Base-by-base conservation (phyloP, 768 basidiomycete species). In the Ramaria sp. region DNA sequence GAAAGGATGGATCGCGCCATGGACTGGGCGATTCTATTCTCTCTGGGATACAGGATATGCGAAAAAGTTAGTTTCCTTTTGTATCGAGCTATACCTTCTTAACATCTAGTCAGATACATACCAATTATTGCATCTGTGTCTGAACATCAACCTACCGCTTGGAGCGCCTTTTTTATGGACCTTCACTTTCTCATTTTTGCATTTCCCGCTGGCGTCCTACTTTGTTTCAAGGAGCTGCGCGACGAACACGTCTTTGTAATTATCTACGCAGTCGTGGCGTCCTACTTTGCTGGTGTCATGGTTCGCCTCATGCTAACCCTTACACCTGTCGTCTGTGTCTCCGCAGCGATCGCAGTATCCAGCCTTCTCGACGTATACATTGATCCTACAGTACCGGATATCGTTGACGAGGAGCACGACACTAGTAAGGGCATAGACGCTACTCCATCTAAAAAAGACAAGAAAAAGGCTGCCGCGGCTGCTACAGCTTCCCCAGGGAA, bases 101-200 rank as follows among this genome's bases (percentile, higher is more conserved):
- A 36, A 6, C 8, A 24, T 3, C 37, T 47, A 54, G 48, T 6
- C 63, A 90, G 88, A 63, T 86, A 92, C 65, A 91, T 96, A 62
- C 94, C 94, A 25, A 97, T 97, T 71, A 98, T 99, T 61, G 96
- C 96, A 9, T 97, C 94, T 16, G 96, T 99, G 36, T 96, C 93
- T 18, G 96, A 98, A 71, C 96, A 99, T 71, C 96, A 99, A 66
- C 96, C 96, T 16, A 98, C 96, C 5, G 96, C 96, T 36, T 99
- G 96, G 96, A 95, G 96, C 9, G 87, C 96, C 1, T 98, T 98
- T 78, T 98, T 95, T 75, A 98, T 97, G 86, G 96, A 99, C 67
- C 83, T 99, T 53, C 88, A 96, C 63, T 86, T 97, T 78, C 83
- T 99, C 65, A 87, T 98, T 59, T 97, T 93, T 80, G 71, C 93